Conservation (phyloP, 768 basidiomycete genomes). For the Collybia sp. region DNA sequence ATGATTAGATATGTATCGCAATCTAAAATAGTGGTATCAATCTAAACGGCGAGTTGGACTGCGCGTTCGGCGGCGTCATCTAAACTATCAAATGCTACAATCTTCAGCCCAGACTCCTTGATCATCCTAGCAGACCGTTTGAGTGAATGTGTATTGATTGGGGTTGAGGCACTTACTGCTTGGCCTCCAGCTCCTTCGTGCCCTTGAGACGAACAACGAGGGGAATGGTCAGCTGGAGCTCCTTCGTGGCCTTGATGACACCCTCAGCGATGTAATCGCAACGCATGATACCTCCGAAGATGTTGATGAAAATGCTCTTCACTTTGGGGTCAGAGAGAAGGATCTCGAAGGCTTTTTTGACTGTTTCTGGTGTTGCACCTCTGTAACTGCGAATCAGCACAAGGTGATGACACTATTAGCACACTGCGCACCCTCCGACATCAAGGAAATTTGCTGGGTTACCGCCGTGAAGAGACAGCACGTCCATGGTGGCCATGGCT, state of each 20-base stretch:
- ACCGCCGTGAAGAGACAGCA: slow-evolving; percentile 92
- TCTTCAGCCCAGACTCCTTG: slow-evolving; percentile 85
- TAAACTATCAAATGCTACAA: slow-evolving; percentile 87
- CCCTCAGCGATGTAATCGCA: slow-evolving; percentile 98
- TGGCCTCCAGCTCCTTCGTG: slow-evolving; percentile 94
- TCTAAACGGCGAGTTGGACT: slow-evolving; percentile 61
- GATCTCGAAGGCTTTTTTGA: slow-evolving; percentile 99
- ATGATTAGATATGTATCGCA: slow-evolving; percentile 10
- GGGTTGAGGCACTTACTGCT: slow-evolving; percentile 57
- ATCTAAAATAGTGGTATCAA: slow-evolving; percentile 8
- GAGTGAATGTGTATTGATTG: slow-evolving; percentile 4
- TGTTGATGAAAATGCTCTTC: slow-evolving; percentile 99
- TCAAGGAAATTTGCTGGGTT: slow-evolving; percentile 99
- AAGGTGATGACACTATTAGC: not conserved
- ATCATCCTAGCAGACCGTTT: slow-evolving; percentile 69
- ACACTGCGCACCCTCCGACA: slow-evolving; percentile 75
- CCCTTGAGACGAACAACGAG: slow-evolving; percentile 94
- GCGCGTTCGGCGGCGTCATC: slow-evolving; percentile 89
- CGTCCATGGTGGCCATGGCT: slow-evolving; percentile 99
- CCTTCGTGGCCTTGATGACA: slow-evolving; percentile 96
- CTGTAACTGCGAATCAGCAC: slow-evolving; percentile 29
- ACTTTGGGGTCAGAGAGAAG: slow-evolving; percentile 87
- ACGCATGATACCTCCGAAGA: slow-evolving; percentile 96
- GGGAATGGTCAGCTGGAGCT: slow-evolving; percentile 80
- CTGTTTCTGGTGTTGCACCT: slow-evolving; percentile 98